phyloP scores from a whole-genome alignment of 1,139 yeast species.

The Taphrina communis region DNA sequence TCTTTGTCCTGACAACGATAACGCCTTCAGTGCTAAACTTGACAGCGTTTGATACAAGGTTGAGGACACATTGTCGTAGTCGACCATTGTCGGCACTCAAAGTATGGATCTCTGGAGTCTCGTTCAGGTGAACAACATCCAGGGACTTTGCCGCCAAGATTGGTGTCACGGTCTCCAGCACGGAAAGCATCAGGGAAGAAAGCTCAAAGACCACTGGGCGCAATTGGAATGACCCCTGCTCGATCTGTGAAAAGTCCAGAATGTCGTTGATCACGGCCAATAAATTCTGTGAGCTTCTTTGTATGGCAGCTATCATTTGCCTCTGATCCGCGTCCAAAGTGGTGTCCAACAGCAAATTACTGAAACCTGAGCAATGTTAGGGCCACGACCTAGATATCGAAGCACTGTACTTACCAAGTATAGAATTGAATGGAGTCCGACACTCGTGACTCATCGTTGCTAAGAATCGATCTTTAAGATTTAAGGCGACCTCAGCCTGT shows the following conservation, averaged over 20 bases:
- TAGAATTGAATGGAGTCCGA: conserved; percentile 90
- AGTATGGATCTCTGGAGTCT: conserved; percentile 59
- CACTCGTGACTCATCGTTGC: conserved; percentile 93
- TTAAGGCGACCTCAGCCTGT: conserved; percentile 87
- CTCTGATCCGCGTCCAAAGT: conserved; percentile 86
- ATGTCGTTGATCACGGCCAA: conserved; percentile 86
- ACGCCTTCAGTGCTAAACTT: conserved; percentile 62
- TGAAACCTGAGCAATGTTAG: too few relatives aligned
- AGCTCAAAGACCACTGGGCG: conserved; percentile 84
- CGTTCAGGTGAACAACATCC: conserved; percentile 79
- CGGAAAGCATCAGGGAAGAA: conserved; percentile 85
- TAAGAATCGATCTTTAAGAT: conserved; percentile 85
- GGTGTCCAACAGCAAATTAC: conserved; percentile 83
- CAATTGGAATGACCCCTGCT: conserved; percentile 88
- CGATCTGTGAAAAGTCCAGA: conserved; percentile 86
- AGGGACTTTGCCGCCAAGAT: conserved; percentile 84
- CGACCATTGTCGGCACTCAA: conserved; percentile 89
- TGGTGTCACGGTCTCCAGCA: conserved; percentile 82
- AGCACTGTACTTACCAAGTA: conserved; percentile 57
- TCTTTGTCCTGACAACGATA: conserved; percentile 52
- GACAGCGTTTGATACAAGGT: conserved; percentile 84
- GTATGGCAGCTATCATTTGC: conserved; percentile 86
- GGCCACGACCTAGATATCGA: too few relatives aligned
- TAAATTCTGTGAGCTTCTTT: conserved; percentile 79
- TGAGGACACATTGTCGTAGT: conserved; percentile 79